Evolutionary conservation across 371 early-diverging fungal genomes (phyloP), one percentile per base, ranked within the genome.

Genomic region (Capillidium rhysosporum): DNA sequence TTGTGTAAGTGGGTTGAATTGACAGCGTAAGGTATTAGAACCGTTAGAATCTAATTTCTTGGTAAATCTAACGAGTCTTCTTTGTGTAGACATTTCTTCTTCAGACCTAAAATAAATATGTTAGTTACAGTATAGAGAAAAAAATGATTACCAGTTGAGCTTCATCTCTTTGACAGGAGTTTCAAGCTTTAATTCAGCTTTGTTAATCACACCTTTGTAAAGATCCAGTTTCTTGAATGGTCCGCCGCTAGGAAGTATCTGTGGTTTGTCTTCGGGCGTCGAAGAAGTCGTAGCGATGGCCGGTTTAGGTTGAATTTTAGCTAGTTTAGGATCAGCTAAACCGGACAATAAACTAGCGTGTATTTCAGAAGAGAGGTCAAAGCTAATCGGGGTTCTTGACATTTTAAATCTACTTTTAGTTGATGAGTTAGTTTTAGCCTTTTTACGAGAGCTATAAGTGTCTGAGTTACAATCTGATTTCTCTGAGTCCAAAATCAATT

Each of bases 201-300:
- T 7, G 24, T 51, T 51, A 18, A 51, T n/a, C 14, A 51, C 51
- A 51, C 51, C 51, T 4, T 51, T 20, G 48, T 47, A 47, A 29
- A 12, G 48, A 14, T 47, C 16, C 9, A 29, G 23, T 12, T 14
- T 23, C n/a, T 47, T 26, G 25, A 47, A 29, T 2, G 48, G 23
- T 12, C 14, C 23, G 5, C 29, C 29, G 16, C 8, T 12, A 5
- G 26, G 48, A 3, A 26, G 48, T 10, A 34, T 34, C 34, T 34
- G 34, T 12, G 34, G 34, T 34, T 34, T 34, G 34, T 34, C 34
- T 7, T 34, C 34, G 12, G 34, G 34, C 12, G 34, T 34, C 34
- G 34, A 34, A 7, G 34, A 34, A 34, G 34, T 34, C 7, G 34
- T 34, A 34, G 34, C 34, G 12, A 34, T 34, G 34, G 34, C 34